Conservation (phyloP, 495 filamentous ascomycete genomes). For the Terfezia boudieri region DNA sequence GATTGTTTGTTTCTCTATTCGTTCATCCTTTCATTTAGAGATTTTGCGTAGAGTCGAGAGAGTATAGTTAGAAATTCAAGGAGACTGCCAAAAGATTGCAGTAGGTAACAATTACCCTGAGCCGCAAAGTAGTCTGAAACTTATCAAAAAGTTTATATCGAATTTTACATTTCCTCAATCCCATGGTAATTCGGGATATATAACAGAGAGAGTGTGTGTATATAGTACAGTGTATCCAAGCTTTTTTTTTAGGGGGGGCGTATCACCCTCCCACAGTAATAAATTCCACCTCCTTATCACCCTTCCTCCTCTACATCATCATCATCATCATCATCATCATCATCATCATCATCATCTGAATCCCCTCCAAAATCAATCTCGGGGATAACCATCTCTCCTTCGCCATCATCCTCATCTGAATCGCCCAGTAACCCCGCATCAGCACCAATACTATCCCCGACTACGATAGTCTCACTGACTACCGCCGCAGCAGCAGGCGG, state of each 20-base stretch:
- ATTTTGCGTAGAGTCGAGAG: not conserved
- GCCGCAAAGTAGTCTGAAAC: no score
- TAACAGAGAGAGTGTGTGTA: not conserved
- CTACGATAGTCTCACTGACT: not conserved
- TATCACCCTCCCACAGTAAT: not conserved
- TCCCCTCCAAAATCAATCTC: conserved; percentile 12
- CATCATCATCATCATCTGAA: not conserved
- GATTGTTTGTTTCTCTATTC: not conserved
- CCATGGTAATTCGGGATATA: not conserved
- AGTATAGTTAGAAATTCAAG: not conserved
- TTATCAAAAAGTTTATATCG: not conserved
- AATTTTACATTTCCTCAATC: not conserved
- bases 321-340: not conserved
- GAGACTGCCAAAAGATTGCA: no score
- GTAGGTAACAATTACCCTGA: no score
- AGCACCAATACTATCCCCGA: not conserved
- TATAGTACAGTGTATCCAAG: not conserved
- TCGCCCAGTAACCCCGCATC: not conserved
- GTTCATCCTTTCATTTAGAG: not conserved
- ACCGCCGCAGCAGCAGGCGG: not conserved
- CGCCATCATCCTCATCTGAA: conserved; percentile 2
- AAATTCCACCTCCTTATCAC: not conserved
- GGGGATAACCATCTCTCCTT: conserved; percentile 13
- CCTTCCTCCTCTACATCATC: conserved; percentile 6
- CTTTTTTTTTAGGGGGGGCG: not conserved